phyloP scores from a whole-genome alignment of 2,329 filamentous ascomycete genomes.

The Colletotrichum karsti region DNA sequence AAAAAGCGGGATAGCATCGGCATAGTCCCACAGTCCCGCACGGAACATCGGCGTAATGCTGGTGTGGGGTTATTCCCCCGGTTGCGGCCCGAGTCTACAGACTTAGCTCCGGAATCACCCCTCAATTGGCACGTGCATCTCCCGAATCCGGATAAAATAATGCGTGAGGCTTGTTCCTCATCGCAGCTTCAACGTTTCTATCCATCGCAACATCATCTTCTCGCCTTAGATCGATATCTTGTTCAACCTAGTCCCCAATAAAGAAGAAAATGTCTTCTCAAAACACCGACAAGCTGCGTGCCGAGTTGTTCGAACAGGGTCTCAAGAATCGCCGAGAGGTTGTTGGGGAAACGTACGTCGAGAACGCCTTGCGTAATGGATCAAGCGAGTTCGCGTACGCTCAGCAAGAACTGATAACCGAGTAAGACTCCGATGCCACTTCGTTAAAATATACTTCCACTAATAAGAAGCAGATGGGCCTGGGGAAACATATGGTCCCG shows the following conservation, averaged over 20 bases:
- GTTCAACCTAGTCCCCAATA: no score
- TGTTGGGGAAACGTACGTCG: constrained; percentile 66
- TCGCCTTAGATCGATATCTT: not conserved
- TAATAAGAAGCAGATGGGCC: constrained; percentile 44
- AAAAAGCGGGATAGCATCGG: not conserved
- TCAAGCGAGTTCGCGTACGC: constrained; percentile 64
- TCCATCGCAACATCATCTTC: not conserved
- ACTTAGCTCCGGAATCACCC: not conserved
- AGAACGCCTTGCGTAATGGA: constrained; percentile 60
- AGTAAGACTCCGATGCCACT: constrained; percentile 40
- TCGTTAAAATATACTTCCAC: not conserved
- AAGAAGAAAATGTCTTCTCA: constrained; percentile 1
- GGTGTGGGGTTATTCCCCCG: not conserved
- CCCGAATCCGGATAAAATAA: not conserved
- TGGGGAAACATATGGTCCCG: constrained; percentile 72
- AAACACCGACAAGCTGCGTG: constrained; percentile 11
- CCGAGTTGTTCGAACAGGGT: constrained; percentile 65
- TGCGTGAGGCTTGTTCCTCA: not conserved
- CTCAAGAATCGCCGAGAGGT: constrained; percentile 67
- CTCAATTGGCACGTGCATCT: not conserved
- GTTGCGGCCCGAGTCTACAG: not conserved
- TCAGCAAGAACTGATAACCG: constrained; percentile 69
- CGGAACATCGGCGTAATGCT: constrained; percentile 7
- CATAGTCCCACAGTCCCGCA: not conserved
- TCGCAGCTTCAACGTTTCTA: not conserved